Conservation (phyloP, 2,329 filamentous ascomycete species). For the Cladorrhinum sp. region DNA sequence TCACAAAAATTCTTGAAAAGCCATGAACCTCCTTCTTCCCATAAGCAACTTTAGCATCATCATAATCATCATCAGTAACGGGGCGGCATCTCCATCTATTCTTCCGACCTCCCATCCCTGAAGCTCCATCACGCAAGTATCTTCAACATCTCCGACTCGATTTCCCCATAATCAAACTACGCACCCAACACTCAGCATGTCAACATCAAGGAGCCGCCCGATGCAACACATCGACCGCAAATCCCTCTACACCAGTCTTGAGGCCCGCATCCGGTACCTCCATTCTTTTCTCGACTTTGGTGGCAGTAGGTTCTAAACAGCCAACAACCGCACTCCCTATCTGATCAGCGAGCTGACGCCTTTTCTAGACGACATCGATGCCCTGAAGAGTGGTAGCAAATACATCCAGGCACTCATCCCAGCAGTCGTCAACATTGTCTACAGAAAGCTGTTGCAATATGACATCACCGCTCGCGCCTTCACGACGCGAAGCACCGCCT, state of each 20-base stretch:
- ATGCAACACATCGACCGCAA: conserved; percentile 64
- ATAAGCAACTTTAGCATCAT: not conserved
- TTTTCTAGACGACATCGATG: conserved; percentile 64
- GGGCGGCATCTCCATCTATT: not conserved
- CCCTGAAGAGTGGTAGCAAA: conserved; percentile 65
- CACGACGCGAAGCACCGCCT: conserved; percentile 58
- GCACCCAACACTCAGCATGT: conserved; percentile 23
- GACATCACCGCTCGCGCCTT: conserved; percentile 81
- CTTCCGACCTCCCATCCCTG: not conserved
- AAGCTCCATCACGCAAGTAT: not conserved
- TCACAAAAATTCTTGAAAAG: conserved; percentile 10
- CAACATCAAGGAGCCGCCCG: conserved; percentile 18
- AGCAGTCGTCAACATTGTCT: conserved; percentile 79
- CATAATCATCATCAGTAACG: not conserved
- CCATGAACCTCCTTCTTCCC: not conserved
- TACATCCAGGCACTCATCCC: conserved; percentile 82
- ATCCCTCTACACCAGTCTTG: conserved; percentile 68
- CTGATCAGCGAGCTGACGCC: conserved; percentile 1
- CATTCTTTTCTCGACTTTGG: conserved; percentile 75
- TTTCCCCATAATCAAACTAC: not conserved
- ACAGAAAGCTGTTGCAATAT: conserved; percentile 75
- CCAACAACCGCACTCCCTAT: too few species aligned
- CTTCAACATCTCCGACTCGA: not conserved
- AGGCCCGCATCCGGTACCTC: conserved; percentile 67
- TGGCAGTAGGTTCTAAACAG: conserved; percentile 58